Evolutionary conservation across 83 land plant genomes (phyloP), one percentile per base, ranked within the genome.

Genomic region (Picea engelmannii): DNA sequence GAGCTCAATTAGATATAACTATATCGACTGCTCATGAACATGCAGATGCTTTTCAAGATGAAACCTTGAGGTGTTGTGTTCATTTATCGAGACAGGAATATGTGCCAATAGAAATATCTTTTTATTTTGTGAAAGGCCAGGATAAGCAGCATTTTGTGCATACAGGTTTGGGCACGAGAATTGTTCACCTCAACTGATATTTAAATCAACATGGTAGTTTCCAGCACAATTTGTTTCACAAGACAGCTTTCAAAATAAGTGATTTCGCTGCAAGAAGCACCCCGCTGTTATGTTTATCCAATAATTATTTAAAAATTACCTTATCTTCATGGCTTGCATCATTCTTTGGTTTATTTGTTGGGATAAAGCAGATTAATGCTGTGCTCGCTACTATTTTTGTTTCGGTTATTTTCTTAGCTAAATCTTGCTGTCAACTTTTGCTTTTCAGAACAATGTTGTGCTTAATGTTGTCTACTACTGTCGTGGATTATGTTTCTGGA

Each of bases 201-300:
- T 38, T 38, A 69, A 42, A 69, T 69, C 74, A 69, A 42, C 47
- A 38, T 69, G n/a, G 20, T 69, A 69, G 74, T 69, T 69, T 69
- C 74, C 74, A 66, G 69, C 24, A 69, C 44, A 69, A 69, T 35
- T 69, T 35, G 74, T 42, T 69, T 69, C 8, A 20, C 47, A 69
- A 38, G 20, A 42, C 74, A 69, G 31, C 21, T 23, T 64, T 10
- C 4, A 52, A 23, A 64, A 69, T 69, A 69, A 69, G 74, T 38
- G 47, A 69, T 35, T 31, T 67, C 20, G 38, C 44, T 69, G 44
- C 44, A 35, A 69, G 74, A 69, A 69, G n/a, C 74, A 35, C 40
- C 47, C 38, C 38, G 74, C 74, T 69, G 74, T 69, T 69, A 38
- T 13, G 20, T 69, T 69, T 20, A 69, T 69, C 74, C 74, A 69